Conservation (phyloP, 1,284 basidiomycete species). For the Moesziomyces globuligerus region DNA sequence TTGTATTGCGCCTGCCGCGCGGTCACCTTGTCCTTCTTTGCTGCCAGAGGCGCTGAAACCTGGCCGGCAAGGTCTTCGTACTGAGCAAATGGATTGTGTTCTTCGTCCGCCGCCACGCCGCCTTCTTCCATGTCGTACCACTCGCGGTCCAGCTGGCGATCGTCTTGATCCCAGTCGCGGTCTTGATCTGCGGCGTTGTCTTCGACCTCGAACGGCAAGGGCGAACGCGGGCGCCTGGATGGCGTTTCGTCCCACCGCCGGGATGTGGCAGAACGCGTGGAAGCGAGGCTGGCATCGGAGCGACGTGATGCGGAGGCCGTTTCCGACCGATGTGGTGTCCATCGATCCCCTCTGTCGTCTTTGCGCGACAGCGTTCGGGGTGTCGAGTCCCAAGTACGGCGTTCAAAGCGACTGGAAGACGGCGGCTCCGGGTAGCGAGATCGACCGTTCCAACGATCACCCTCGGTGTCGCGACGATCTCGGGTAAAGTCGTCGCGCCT, state of each 20-base stretch:
- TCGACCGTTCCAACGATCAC: constrained; percentile 2
- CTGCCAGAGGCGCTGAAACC: constrained; percentile 31
- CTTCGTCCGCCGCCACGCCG: constrained; percentile 78
- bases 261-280: constrained; percentile 27
- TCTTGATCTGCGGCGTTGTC: constrained; percentile 70
- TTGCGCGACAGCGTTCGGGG: constrained; percentile 13
- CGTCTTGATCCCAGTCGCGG: constrained; percentile 57
- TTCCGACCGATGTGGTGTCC: constrained; percentile 11
- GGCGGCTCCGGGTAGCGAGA: neutral
- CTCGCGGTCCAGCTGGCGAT: constrained; percentile 52
- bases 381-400: constrained; percentile 51
- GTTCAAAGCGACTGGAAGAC: constrained; percentile 7
- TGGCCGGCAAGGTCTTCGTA: constrained; percentile 77
- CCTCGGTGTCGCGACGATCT: neutral
- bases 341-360: constrained; percentile 9
- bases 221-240: constrained; percentile 8
- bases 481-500: neutral
- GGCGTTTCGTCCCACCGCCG: constrained; percentile 53
- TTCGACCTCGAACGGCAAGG: constrained; percentile 71
- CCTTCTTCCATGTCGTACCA: constrained; percentile 65
- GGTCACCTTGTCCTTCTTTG: constrained; percentile 61
- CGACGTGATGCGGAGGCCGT: neutral
- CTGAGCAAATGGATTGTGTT: constrained; percentile 89
- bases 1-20: constrained; percentile 71
- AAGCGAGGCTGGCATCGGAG: constrained; percentile 5